Base-by-base conservation (phyloP, 2,329 filamentous ascomycete genomes). In the Falciphora oryzae region DNA sequence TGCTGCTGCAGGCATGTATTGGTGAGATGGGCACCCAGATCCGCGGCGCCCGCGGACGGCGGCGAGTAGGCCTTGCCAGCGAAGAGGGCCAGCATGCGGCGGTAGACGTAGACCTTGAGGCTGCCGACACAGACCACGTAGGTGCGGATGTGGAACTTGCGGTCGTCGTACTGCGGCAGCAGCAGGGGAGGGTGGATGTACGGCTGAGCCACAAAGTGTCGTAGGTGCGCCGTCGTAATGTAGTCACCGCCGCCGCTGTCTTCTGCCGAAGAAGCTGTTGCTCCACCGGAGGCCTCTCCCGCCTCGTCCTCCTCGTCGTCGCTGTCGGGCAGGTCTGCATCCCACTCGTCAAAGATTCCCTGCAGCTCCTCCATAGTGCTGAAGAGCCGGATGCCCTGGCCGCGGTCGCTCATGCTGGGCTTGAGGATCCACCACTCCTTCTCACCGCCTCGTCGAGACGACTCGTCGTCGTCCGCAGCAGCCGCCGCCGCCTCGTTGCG, bases 351-450 rank as follows among this genome's bases (percentile, higher is more conserved):
- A 72, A 98, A 99, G 64, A 99, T 95, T 18, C 74, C 83, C 66
- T 90, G 89, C n/a, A 99, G 79, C 73, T 96, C 89, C 65, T 89
- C 87, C 80, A 95, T 91, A 2, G 87, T 92, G 70, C 87, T 91
- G 75, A 99, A 99, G 0, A 99, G 80, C 56, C 92, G 81, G 65
- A 99, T 97, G 1, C 95, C 95, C 74, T 97, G 93, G 0, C 94
- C 95, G 29, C 94, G 85, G 74, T 99, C 95, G 75, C 92, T 97
- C 95, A 99, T 98, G 11, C 94, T 90, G 0, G 95, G 94, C 77
- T 99, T 99, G 66, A 99, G 76, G 69, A 99, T 98, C 95, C 95
- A 99, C 94, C 94, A 99, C 74, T 96, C 87, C 66, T 71, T 72
- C 16, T 18, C 44, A n/a, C 56, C 28, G 53, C 31, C n/a, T 29